A percentile compares a stretch with the other conserved stretches of the same genome.
Evolutionary conservation across 148 eudicot species (phyloP).

Genomic region (Nepenthes gracilis): DNA sequence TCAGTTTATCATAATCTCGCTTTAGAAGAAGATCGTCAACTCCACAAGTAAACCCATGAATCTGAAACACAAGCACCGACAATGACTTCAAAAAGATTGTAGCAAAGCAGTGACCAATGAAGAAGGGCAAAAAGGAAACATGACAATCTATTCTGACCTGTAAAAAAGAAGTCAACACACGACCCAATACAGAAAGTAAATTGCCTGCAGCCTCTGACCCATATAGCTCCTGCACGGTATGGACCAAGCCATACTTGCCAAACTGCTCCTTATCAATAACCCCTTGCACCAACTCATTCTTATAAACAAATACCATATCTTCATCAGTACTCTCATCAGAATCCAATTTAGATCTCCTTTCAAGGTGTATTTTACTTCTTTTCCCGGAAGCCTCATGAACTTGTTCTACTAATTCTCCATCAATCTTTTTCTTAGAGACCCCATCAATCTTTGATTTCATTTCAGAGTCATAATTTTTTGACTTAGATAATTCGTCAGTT

Average conservation of each 20-base stretch:
- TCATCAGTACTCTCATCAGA: conserved; percentile 38
- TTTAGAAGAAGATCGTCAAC: conserved; percentile 76
- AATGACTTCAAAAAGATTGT: neutral
- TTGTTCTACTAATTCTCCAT: too few relatives aligned
- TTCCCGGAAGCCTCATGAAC: too few relatives aligned
- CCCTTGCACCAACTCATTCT: conserved; percentile 90
- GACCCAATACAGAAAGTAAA: conserved; percentile 84
- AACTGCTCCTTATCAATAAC: conserved; percentile 99
- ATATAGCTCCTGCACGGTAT: conserved; percentile 93
- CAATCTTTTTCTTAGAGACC: too few relatives aligned
- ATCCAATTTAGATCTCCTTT: conserved; percentile 5
- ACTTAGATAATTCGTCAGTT: conserved; percentile 7
- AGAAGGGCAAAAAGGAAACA: conserved; percentile 1
- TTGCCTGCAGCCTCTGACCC: conserved; percentile 72
- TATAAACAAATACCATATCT: conserved; percentile 57
- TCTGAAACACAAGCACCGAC: conserved; percentile 26
- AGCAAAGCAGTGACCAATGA: neutral
- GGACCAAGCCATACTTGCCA: conserved; percentile 96
- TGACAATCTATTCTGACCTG: conserved; percentile 36
- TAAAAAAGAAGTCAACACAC: conserved; percentile 61
- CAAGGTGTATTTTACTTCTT: neutral
- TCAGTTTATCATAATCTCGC: conserved; percentile 41
- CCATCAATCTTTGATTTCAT: too few relatives aligned
- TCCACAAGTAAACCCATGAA: conserved; percentile 95
- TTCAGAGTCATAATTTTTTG: too few relatives aligned